These are phyloP conservation scores for Moniliophthora roreri DNA, from an alignment of 1,284 basidiomycete species.

Conservation along the genomic window DNA sequence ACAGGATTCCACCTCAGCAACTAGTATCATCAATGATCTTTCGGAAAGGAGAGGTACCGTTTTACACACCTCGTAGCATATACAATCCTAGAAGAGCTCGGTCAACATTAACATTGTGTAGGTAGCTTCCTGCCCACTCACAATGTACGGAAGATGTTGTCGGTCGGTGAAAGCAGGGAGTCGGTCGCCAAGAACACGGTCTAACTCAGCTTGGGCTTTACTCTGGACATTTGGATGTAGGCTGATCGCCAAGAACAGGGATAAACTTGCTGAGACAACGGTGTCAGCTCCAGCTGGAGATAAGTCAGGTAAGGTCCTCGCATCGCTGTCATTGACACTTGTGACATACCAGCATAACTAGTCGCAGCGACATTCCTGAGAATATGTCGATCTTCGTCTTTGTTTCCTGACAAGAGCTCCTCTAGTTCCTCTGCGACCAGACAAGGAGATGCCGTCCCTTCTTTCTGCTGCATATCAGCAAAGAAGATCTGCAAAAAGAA, in stretches of 20 bases:
- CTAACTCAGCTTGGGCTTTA: slow-evolving; percentile 35
- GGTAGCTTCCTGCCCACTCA: slow-evolving; percentile 15
- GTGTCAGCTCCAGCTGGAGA: slow-evolving; percentile 32
- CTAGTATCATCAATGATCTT: slow-evolving; percentile 17
- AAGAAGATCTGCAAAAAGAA: neutral
- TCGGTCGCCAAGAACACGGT: slow-evolving; percentile 29
- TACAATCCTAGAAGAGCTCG: slow-evolving; percentile 23
- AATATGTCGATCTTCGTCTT: slow-evolving; percentile 29
- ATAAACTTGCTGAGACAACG: slow-evolving; percentile 30
- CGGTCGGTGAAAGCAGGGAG: slow-evolving; percentile 38
- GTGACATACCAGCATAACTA: slow-evolving; percentile 35
- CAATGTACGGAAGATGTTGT: slow-evolving; percentile 33
- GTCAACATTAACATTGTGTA: neutral
- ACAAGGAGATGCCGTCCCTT: slow-evolving; percentile 31
- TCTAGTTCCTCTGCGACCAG: slow-evolving; percentile 38
- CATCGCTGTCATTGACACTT: neutral
- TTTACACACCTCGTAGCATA: slow-evolving; percentile 32
- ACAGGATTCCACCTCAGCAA: slow-evolving; percentile 45
- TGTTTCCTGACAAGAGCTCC: slow-evolving; percentile 22
- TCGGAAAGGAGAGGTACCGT: neutral
- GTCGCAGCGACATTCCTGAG: slow-evolving; percentile 45
- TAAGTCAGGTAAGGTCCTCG: neutral
- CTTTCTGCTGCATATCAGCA: slow-evolving; percentile 15
- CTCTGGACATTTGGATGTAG: slow-evolving; percentile 36
- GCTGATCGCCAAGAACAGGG: slow-evolving; percentile 39